These are phyloP conservation scores for Fennellomyces sp. DNA, from an alignment of 371 early-diverging fungal genomes.

Conservation along the genomic window DNA sequence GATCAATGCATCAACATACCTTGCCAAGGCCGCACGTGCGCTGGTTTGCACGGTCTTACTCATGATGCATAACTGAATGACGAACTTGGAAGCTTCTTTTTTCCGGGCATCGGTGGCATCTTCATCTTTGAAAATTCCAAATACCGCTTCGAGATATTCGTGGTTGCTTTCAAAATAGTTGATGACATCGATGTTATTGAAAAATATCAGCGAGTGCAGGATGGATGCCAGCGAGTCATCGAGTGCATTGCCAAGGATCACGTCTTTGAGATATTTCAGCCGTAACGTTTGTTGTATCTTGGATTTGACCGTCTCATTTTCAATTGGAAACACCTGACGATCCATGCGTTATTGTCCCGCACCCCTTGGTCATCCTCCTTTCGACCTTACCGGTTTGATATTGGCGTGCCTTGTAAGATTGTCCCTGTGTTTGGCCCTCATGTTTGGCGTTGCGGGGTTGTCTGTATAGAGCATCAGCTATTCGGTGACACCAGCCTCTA, in stretches of 20 bases:
- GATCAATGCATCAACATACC: slow-evolving; percentile 17
- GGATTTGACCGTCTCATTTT: slow-evolving; percentile 59
- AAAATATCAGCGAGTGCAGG: slow-evolving; percentile 73
- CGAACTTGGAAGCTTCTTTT: slow-evolving; percentile 73
- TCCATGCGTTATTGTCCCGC: background rate
- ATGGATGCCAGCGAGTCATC: slow-evolving; percentile 76
- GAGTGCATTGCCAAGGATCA: slow-evolving; percentile 68
- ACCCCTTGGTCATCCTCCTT: background rate
- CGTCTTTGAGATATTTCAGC: slow-evolving; percentile 82
- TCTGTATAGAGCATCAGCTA: background rate
- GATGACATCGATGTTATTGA: slow-evolving; percentile 83
- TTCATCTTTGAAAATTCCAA: slow-evolving; percentile 61
- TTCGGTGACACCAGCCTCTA: slow-evolving; percentile 6
- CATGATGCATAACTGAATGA: slow-evolving; percentile 75
- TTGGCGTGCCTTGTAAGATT: slow-evolving; percentile 59
- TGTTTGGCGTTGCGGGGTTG: slow-evolving; percentile 47
- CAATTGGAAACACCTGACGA: slow-evolving; percentile 71
- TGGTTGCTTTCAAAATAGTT: slow-evolving; percentile 69
- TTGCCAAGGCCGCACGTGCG: slow-evolving; percentile 62
- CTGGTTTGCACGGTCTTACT: slow-evolving; percentile 68
- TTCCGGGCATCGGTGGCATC: slow-evolving; percentile 43
- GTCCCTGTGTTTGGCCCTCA: slow-evolving; percentile 73
- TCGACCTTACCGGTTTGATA: slow-evolving; percentile 62
- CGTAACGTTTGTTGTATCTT: slow-evolving; percentile 87
- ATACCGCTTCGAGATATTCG: slow-evolving; percentile 66